Evolutionary conservation across 257 asterid species (phyloP), one percentile per base, ranked within the genome.

Genomic region (Solanum virginianum): DNA sequence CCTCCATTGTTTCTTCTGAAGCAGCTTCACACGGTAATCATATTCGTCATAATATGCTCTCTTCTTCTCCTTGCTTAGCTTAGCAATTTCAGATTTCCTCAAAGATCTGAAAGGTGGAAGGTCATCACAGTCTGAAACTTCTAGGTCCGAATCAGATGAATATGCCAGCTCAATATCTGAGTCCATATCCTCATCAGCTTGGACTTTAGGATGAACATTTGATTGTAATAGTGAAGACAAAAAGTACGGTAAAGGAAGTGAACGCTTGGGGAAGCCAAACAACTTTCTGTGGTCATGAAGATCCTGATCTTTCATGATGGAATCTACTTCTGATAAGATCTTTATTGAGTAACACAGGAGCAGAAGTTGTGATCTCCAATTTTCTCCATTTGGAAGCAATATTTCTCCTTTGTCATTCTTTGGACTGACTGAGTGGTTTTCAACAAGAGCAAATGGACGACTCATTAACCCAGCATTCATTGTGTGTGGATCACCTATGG

Each of bases 71-170:
- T 82, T 88, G 86, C 94, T 92, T 45, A 97, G 93, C 88, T 84
- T 92, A 1, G 92, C 92, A n/a, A 97, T 26, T 89, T 95, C 97
- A 84, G 92, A 89, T 87, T 90, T 93, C 89, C 88, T 91, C 47
- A 94, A 95, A 80, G 99, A 97, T 93, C 88, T 93, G 87, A 97
- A 97, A 18, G 98, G 97, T 20, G 99, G 99, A 55, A 97, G 98
- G 91, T 97, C 94, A 63, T 95, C 98, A 62, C 66, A 79, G 54
- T 88, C 89, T 17, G 87, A 86, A 56, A 70, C 84, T 66, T 86
- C 88, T 79, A 84, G 74, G 62, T 88, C 85, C 3, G 72, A 45
- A 65, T 84, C 85, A 57, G 87, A 86, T 60, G 83, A 69, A 77
- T 87, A 82, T 32, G 56, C 88, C 80, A 77, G 83, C 69, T 89